These are phyloP conservation scores for Hebeloma cylindrosporum DNA, from an alignment of 768 basidiomycete species.

Conservation along the genomic window DNA sequence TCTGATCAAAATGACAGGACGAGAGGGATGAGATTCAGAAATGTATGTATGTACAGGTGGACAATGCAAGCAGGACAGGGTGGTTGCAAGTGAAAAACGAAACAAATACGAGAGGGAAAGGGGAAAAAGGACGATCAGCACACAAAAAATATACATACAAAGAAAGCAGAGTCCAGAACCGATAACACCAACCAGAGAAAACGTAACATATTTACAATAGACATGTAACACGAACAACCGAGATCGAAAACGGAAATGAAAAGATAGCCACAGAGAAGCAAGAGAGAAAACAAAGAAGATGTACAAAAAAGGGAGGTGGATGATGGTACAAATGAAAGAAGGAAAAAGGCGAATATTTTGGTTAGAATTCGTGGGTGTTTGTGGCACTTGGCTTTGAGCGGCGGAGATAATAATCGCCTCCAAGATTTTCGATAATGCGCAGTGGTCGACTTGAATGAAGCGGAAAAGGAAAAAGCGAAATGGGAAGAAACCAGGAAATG, in stretches of 20 bases:
- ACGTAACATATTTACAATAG: slow-evolving; percentile 2
- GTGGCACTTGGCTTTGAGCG: background rate
- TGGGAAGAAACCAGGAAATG: too few species aligned
- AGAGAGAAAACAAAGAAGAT: slow-evolving; percentile 3
- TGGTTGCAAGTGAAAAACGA: too few species aligned
- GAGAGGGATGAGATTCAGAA: too few species aligned
- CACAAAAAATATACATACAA: slow-evolving; percentile 5
- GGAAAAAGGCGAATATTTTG: slow-evolving; percentile 2
- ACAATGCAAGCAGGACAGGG: too few species aligned
- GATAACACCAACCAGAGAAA: slow-evolving; percentile 2
- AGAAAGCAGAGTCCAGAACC: background rate
- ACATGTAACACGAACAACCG: background rate
- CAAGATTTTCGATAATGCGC: too few species aligned
- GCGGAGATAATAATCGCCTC: too few species aligned
- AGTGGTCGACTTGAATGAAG: too few species aligned
- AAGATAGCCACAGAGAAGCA: background rate
- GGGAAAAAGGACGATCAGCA: slow-evolving; percentile 5
- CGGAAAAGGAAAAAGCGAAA: too few species aligned
- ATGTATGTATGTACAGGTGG: too few species aligned
- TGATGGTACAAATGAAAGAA: slow-evolving; percentile 1
- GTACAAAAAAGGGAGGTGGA: slow-evolving; percentile 1
- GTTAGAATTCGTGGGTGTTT: slow-evolving; percentile 3
- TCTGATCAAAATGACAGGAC: too few species aligned
- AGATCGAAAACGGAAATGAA: background rate
- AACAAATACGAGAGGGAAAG: slow-evolving; percentile 3